These are phyloP conservation scores for Cylindrotheca fusiformis DNA, from an alignment of 108 stramenopile species.

Conservation along the genomic window DNA sequence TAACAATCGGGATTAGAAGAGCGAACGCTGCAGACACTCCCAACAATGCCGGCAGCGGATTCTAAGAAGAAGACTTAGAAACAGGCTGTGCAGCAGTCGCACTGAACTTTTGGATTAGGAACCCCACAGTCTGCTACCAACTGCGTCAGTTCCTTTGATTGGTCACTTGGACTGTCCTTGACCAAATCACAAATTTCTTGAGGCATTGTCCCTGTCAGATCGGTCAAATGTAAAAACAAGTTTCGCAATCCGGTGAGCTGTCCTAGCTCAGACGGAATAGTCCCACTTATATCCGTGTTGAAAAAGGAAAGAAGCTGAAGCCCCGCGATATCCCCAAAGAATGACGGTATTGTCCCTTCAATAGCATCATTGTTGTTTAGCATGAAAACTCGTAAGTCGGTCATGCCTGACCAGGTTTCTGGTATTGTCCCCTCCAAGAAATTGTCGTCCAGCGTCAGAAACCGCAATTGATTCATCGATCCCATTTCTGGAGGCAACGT, in stretches of 20 bases:
- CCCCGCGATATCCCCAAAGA: conserved; percentile 24
- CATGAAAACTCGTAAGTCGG: conserved; percentile 10
- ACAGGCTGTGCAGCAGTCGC: conserved; percentile 34
- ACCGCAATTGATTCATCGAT: conserved; percentile 13
- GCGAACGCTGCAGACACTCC: not conserved
- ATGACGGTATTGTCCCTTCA: conserved; percentile 38
- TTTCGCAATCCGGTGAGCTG: conserved; percentile 17
- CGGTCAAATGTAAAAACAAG: conserved; percentile 27
- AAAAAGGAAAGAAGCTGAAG: conserved; percentile 26
- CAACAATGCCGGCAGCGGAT: not conserved
- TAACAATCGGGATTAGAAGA: no score
- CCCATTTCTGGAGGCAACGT: conserved; percentile 37
- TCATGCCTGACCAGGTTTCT: conserved; percentile 5
- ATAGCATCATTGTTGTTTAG: conserved; percentile 31
- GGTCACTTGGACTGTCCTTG: conserved; percentile 5
- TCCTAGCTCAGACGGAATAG: conserved; percentile 35
- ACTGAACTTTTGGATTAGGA: conserved; percentile 17
- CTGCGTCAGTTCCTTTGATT: conserved; percentile 11
- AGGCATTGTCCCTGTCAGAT: conserved; percentile 41
- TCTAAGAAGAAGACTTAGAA: conserved; percentile 14
- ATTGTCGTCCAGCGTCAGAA: conserved; percentile 32
- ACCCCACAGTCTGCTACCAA: conserved; percentile 31
- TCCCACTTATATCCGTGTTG: conserved; percentile 30
- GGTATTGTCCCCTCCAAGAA: conserved; percentile 34
- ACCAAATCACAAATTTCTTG: conserved; percentile 36